Percentiles rank a stretch among this genome's conserved stretches.
Evolutionary conservation across 345 rosid genomes (phyloP).

Genomic region (Eucalyptus cladocalyx): DNA sequence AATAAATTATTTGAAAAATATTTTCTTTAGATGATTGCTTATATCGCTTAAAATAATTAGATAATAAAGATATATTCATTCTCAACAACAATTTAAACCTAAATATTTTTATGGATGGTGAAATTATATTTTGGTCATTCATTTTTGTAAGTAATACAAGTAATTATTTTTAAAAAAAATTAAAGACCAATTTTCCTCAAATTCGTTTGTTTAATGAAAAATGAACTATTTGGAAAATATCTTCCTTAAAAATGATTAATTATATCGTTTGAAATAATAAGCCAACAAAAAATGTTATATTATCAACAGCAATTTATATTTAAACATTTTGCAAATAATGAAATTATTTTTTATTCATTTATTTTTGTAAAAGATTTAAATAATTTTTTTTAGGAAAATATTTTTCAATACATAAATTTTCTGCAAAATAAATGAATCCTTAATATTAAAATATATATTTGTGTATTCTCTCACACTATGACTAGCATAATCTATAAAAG

Average conservation of each 20-base stretch:
- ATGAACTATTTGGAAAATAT: background rate
- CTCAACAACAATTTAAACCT: background rate
- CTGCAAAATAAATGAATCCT: background rate
- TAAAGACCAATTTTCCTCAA: too few species aligned
- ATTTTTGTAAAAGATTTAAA: background rate
- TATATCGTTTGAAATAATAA: background rate
- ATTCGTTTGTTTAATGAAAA: too few species aligned
- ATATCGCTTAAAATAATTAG: background rate
- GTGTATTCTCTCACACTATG: background rate
- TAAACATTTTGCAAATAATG: background rate
- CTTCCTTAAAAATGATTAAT: background rate
- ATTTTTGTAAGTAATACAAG: background rate
- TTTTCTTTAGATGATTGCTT: background rate
- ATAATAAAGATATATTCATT: background rate
- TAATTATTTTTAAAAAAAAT: too few species aligned
- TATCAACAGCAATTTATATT: background rate
- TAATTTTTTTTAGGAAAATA: background rate
- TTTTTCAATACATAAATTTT: background rate
- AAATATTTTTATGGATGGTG: background rate
- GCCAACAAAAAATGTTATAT: background rate
- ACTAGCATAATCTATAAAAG: rapidly evolving
- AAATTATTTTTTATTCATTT: background rate
- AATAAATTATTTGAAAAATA: background rate
- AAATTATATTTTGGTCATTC: background rate
- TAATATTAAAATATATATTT: background rate